A percentile compares a stretch with the other conserved stretches of the same genome.
phyloP scores from a whole-genome alignment of 768 basidiomycete species.

The Boletus vermiculosoides region DNA sequence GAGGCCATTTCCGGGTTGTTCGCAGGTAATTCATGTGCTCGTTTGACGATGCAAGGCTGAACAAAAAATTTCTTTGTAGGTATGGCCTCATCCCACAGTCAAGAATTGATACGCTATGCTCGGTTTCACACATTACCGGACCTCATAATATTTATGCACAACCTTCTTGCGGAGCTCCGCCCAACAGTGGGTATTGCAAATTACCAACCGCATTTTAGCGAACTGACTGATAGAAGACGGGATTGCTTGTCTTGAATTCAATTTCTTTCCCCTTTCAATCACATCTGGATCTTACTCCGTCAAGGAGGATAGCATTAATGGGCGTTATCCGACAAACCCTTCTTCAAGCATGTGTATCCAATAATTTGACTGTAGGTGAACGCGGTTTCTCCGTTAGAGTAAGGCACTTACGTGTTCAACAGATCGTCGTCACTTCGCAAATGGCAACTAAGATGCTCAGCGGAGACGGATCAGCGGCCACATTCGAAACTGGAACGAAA shows the following conservation, averaged over 20 bases:
- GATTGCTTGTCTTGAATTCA: constrained; percentile 64
- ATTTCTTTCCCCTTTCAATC: constrained; percentile 68
- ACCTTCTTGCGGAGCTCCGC: constrained; percentile 47
- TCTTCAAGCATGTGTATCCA: constrained; percentile 45
- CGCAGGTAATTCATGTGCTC: constrained; percentile 20
- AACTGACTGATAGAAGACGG: constrained; percentile 36
- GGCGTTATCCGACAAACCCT: constrained; percentile 54
- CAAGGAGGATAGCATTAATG: constrained; percentile 44
- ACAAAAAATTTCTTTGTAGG: constrained; percentile 34
- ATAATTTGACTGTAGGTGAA: constrained; percentile 47
- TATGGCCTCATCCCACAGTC: constrained; percentile 36
- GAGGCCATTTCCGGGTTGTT: constrained; percentile 33
- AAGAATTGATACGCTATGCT: constrained; percentile 25
- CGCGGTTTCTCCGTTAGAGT: background rate
- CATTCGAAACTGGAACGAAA: constrained; percentile 59
- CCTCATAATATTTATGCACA: constrained; percentile 57
- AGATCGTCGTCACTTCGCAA: constrained; percentile 65
- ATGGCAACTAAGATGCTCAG: constrained; percentile 67
- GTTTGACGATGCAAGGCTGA: constrained; percentile 6
- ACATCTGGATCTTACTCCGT: constrained; percentile 36
- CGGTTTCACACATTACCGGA: constrained; percentile 49
- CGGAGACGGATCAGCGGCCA: constrained; percentile 62
- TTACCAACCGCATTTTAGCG: constrained; percentile 3
- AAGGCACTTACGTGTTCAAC: constrained; percentile 7
- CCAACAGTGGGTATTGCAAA: constrained; percentile 43